Conservation (phyloP, 306 rosid genomes). For the Parietaria judaica region DNA sequence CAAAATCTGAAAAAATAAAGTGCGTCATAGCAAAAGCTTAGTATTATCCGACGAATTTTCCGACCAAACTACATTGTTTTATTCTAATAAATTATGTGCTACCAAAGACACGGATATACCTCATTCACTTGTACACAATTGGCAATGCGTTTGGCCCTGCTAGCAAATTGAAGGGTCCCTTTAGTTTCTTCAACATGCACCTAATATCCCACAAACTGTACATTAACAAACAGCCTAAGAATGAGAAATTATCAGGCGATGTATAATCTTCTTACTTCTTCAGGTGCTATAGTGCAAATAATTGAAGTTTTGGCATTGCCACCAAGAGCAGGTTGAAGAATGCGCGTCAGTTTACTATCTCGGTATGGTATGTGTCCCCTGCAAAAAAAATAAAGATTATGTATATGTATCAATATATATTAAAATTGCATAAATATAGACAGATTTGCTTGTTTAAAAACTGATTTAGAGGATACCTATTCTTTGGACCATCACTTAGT, state of each 20-base stretch:
- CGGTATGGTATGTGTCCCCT: conserved; percentile 96
- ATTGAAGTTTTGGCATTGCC: conserved; percentile 98
- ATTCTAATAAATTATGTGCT: too few relatives aligned
- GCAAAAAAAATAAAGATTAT: conserved; percentile 1
- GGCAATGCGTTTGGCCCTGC: conserved; percentile 93
- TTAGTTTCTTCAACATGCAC: conserved; percentile 85
- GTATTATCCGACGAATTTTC: too few relatives aligned
- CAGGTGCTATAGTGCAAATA: conserved; percentile 90
- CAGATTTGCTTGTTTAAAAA: neutral
- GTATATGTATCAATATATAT: neutral
- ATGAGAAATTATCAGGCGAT: too few relatives aligned
- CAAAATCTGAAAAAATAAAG: conserved; percentile 49
- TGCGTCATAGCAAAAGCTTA: too few relatives aligned
- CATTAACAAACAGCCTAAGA: conserved; percentile 2
- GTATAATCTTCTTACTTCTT: conserved; percentile 50
- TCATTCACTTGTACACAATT: conserved; percentile 95
- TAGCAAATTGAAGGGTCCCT: conserved; percentile 98
- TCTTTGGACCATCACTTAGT: conserved; percentile 81
- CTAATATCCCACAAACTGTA: conserved; percentile 28
- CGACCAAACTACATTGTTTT: too few relatives aligned
- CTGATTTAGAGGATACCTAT: conserved; percentile 39
- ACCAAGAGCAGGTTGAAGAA: conserved; percentile 99
- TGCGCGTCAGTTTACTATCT: conserved; percentile 94
- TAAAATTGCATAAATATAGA: neutral
- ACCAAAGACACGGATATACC: conserved; percentile 27